Evolutionary conservation across 345 rosid genomes (phyloP).

Genomic region (Rubroshorea leprosula): DNA sequence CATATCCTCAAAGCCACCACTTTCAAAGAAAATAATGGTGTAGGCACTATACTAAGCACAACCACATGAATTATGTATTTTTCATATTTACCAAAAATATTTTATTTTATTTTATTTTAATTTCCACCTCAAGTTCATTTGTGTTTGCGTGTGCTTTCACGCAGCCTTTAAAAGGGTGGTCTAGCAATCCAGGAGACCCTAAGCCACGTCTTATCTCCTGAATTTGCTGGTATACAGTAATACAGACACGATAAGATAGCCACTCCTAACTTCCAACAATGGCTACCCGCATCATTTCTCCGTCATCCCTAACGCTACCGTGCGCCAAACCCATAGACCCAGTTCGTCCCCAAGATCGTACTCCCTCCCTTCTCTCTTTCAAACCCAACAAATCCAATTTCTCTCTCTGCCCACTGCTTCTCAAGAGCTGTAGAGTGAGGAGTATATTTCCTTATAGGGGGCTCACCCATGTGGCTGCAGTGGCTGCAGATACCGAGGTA

Average conservation of each 20-base stretch:
- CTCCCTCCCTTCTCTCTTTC: conserved; percentile 44
- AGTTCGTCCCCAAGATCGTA: conserved; percentile 43
- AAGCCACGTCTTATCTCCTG: background rate
- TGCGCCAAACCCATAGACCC: conserved; percentile 35
- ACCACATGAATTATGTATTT: too few relatives aligned
- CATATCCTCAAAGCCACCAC: too few relatives aligned
- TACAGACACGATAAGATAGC: too few relatives aligned
- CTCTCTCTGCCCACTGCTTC: conserved; percentile 33
- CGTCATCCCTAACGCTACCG: conserved; percentile 51
- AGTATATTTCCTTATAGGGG: conserved; percentile 13
- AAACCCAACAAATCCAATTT: conserved; percentile 32
- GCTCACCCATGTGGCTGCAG: conserved; percentile 31
- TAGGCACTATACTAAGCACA: too few relatives aligned
- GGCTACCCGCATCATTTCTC: conserved; percentile 46
- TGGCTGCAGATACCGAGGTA: conserved; percentile 44
- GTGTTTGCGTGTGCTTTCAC: too few relatives aligned
- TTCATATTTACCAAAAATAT: too few relatives aligned
- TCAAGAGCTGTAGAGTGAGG: conserved; percentile 22
- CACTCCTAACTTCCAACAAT: conserved; percentile 31
- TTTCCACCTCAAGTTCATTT: too few relatives aligned
- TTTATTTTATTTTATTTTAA: too few relatives aligned
- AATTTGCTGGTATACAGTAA: background rate
- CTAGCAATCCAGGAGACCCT: too few relatives aligned
- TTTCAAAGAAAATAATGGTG: too few relatives aligned
- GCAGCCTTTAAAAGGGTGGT: too few relatives aligned